Evolutionary conservation across 352 stramenopile genomes (phyloP), one percentile per base, ranked within the genome.

Genomic region (Aphanomyces cochlioides): DNA sequence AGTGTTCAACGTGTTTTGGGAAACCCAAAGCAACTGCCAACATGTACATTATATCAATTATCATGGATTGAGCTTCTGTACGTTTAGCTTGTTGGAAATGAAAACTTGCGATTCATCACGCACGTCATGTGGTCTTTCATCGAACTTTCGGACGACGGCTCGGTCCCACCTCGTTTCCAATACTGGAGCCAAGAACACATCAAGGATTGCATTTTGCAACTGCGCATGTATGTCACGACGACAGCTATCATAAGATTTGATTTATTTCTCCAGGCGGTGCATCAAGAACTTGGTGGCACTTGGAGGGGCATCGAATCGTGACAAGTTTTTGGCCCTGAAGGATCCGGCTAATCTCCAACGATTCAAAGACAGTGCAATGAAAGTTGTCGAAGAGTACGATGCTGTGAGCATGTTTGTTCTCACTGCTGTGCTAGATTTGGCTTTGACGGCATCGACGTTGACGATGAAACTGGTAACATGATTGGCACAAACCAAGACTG

Each of bases 371-470:
- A 50, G 43, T n/a, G 43, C 43, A 12, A 50, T 50, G 43, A n/a
- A 50, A 57, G 50, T 69, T 63, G 8, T 69, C 13, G 12, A 69
- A 36, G 41, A 60, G 63, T 69, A 65, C 21, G 50, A 12, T 19
- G 19, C 38, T 57, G 7, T 7, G 28, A 10, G 15, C 13, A 58
- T 67, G 3, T n/a, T 39, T 58, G 8, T 8, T 13, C 28, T 13
- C 56, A 15, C 7, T 13, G 56, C 21, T 21, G 38, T 21, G 5
- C 6, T 61, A 69, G 63, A 60, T 93, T 90, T 61, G 80, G 72
- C 8, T 90, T 93, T 61, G 80, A 87, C n/a, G 85, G 85, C 7
- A 45, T 93, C 21, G 85, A 93, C 59, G 74, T 93, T 3, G 85
- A 93, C 64, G 82, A 93, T 61, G 85, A 93, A 77, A 88, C 81